Conservation (phyloP, 2,329 filamentous ascomycete genomes). For the Pseudogymnoascus sp. region DNA sequence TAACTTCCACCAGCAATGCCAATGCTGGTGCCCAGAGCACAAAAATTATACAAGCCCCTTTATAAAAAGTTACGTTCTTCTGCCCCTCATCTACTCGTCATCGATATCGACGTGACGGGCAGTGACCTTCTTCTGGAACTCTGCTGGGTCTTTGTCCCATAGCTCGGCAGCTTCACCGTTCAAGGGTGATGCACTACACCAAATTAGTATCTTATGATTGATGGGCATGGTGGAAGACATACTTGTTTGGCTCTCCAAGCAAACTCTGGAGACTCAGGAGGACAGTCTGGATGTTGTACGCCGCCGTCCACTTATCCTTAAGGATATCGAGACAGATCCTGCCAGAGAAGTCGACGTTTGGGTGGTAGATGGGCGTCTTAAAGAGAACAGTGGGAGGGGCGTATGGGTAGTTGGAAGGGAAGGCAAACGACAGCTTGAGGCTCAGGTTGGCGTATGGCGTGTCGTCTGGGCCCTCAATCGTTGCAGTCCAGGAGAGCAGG, state of each 20-base stretch:
- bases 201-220: conserved; percentile 16
- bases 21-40: background rate
- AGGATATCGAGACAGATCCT: conserved; percentile 96
- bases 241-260: conserved; percentile 98
- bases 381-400: conserved; percentile 84
- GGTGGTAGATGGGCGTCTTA: conserved; percentile 98
- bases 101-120: conserved; percentile 55
- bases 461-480: conserved; percentile 81
- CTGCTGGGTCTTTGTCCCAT: conserved; percentile 80
- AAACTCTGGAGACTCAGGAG: conserved; percentile 89
- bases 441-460: conserved; percentile 84
- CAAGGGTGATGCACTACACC: conserved; percentile 70
- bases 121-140: conserved; percentile 73
- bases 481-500: conserved; percentile 86
- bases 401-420: conserved; percentile 90
- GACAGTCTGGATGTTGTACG: conserved; percentile 92
- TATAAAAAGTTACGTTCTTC: background rate
- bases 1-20: background rate
- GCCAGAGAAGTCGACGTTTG: conserved; percentile 95
- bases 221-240: conserved; percentile 31
- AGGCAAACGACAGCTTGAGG: conserved; percentile 87
- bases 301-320: conserved; percentile 98
- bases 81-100: conserved; percentile 41
- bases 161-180: conserved; percentile 95
- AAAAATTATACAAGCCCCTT: conserved; percentile 18